Conservation (phyloP, 331 rosid genomes). For the Spiraea crenata region DNA sequence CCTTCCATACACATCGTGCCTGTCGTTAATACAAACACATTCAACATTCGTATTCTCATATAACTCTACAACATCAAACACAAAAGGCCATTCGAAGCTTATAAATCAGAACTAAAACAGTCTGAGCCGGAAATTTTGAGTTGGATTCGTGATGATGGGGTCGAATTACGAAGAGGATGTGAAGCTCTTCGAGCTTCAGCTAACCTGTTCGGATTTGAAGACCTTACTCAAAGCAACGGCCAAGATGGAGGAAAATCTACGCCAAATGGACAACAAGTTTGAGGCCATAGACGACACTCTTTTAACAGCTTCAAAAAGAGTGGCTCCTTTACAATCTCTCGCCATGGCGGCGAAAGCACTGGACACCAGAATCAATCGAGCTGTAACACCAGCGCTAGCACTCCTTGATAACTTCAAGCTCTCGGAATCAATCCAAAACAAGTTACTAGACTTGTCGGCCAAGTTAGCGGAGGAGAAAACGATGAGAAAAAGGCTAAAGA, state of each 20-base stretch:
- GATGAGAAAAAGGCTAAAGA: slow-evolving; percentile 35
- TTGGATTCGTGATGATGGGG: slow-evolving; percentile 24
- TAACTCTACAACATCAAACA: background rate
- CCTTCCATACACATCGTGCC: slow-evolving; percentile 13
- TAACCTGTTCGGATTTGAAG: slow-evolving; percentile 59
- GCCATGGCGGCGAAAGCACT: slow-evolving; percentile 83
- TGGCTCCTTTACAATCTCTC: slow-evolving; percentile 65
- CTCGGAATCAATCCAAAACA: slow-evolving; percentile 53
- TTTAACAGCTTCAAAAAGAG: slow-evolving; percentile 45
- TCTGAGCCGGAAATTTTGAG: too few relatives aligned
- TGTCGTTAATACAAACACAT: background rate
- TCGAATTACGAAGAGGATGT: slow-evolving; percentile 26
- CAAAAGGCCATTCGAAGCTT: background rate
- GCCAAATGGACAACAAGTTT: slow-evolving; percentile 46
- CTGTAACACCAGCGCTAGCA: slow-evolving; percentile 63
- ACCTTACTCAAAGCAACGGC: slow-evolving; percentile 44
- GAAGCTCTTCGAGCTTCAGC: slow-evolving; percentile 36
- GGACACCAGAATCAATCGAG: slow-evolving; percentile 67
- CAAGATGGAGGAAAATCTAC: slow-evolving; percentile 42
- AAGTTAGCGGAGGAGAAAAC: slow-evolving; percentile 36
- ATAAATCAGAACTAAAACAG: background rate
- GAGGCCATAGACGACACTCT: slow-evolving; percentile 48
- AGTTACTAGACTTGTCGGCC: slow-evolving; percentile 41
- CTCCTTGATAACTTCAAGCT: slow-evolving; percentile 57
- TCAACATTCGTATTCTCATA: background rate